Evolutionary conservation across 148 eudicot species (phyloP).

Genomic region (Dianthus caryophyllus): DNA sequence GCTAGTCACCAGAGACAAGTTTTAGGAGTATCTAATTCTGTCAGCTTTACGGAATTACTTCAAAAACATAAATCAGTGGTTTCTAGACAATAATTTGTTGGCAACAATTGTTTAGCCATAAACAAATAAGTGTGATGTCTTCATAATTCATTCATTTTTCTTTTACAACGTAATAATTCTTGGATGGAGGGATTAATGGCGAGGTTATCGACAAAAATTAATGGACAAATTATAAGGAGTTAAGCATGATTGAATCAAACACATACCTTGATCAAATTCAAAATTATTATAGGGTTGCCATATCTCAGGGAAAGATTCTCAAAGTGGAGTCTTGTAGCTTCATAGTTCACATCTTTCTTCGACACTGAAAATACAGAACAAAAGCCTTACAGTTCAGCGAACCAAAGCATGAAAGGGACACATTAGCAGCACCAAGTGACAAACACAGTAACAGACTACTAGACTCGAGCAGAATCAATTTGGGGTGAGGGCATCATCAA

Average conservation of each 20-base stretch:
- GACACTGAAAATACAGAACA: constrained; percentile 17
- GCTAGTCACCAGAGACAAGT: too few species aligned
- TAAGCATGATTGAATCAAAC: background rate
- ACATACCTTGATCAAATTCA: constrained; percentile 86
- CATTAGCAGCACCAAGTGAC: background rate
- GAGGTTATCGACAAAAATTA: background rate
- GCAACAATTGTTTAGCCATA: background rate
- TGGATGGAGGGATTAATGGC: background rate
- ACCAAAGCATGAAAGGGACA: background rate
- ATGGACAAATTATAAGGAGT: background rate
- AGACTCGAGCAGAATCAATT: background rate
- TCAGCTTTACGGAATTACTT: too few species aligned
- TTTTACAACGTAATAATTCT: background rate
- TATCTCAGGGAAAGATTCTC: constrained; percentile 83
- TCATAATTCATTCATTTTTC: background rate
- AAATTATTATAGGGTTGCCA: constrained; percentile 85
- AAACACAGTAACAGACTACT: background rate
- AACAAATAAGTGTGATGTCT: background rate
- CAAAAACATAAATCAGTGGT: too few species aligned
- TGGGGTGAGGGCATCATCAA: too few species aligned
- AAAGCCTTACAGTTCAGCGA: background rate
- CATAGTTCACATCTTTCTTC: constrained; percentile 55
- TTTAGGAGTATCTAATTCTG: too few species aligned
- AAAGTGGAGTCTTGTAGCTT: constrained; percentile 93
- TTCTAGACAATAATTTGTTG: background rate